Conservation (phyloP, 768 basidiomycete species). For the Pleurotus sapidus region DNA sequence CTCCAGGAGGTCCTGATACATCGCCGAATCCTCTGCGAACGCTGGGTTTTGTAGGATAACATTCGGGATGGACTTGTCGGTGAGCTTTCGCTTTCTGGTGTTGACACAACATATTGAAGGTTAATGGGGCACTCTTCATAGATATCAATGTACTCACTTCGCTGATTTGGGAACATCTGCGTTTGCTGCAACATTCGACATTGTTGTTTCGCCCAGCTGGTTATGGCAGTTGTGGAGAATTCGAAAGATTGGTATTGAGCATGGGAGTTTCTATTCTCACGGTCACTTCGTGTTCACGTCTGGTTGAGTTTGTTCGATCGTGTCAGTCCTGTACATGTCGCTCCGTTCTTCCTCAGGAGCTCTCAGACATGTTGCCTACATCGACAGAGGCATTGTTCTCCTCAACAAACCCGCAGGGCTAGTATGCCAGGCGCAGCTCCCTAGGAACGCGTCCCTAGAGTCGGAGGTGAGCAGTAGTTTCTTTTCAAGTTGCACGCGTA, state of each 20-base stretch:
- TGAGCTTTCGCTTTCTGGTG: slow-evolving; percentile 70
- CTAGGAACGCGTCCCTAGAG: slow-evolving; percentile 17
- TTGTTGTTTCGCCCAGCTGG: not conserved
- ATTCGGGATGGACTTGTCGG: slow-evolving; percentile 78
- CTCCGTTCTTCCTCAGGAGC: not conserved
- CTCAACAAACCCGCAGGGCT: slow-evolving; percentile 62
- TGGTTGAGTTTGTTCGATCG: too few relatives aligned
- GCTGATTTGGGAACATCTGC: slow-evolving; percentile 38
- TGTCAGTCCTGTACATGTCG: not conserved
- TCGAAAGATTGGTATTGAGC: too few relatives aligned
- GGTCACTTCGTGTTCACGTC: too few relatives aligned
- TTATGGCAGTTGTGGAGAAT: too few relatives aligned
- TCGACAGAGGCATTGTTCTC: slow-evolving; percentile 51
- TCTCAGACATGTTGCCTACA: slow-evolving; percentile 34
- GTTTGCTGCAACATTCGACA: not conserved
- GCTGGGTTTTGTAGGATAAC: slow-evolving; percentile 70
- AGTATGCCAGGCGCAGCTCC: slow-evolving; percentile 39
- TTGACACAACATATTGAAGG: not conserved
- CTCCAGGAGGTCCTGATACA: slow-evolving; percentile 83
- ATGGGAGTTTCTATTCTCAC: too few relatives aligned
- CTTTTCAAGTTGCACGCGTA: not conserved
- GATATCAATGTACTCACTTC: slow-evolving; percentile 24
- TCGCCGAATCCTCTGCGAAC: slow-evolving; percentile 76
- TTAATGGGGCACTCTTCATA: not conserved
- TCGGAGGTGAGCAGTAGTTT: not conserved